Percentiles rank a stretch among this genome's conserved stretches.
These are phyloP conservation scores for Penicillium sp. DNA, from an alignment of 2,329 filamentous ascomycete species.

Conservation along the genomic window DNA sequence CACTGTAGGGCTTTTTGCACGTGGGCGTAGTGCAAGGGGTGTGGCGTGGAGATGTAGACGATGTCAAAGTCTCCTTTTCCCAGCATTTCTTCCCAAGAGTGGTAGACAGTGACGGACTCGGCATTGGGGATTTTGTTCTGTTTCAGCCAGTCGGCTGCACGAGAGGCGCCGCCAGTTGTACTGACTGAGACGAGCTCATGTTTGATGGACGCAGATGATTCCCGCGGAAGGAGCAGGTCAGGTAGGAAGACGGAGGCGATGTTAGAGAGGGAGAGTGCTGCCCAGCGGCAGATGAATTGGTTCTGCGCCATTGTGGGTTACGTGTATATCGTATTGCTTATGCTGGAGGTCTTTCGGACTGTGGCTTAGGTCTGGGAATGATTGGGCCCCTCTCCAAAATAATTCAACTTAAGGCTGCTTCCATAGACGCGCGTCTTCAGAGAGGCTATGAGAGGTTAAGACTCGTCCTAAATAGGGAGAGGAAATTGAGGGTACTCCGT, in stretches of 20 bases:
- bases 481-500: not conserved
- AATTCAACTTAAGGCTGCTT: not conserved
- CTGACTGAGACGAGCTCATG: slow-evolving; percentile 29
- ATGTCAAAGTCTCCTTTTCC: slow-evolving; percentile 31
- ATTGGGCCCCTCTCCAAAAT: not conserved
- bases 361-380: slow-evolving; percentile 1
- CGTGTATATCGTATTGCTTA: not conserved
- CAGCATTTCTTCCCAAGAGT: slow-evolving; percentile 30
- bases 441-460: not conserved
- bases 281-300: slow-evolving; percentile 24
- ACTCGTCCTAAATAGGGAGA: not conserved
- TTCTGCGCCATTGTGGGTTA: slow-evolving; percentile 8
- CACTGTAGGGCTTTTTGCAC: slow-evolving; percentile 22
- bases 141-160: slow-evolving; percentile 25
- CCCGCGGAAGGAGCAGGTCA: slow-evolving; percentile 25
- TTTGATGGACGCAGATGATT: slow-evolving; percentile 13
- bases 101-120: slow-evolving; percentile 22
- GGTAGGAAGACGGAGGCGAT: slow-evolving; percentile 29
- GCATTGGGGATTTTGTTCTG: slow-evolving; percentile 26
- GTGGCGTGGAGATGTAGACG: slow-evolving; percentile 35
- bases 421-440: slow-evolving; percentile 3
- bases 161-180: slow-evolving; percentile 24
- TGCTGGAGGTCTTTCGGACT: slow-evolving; percentile 3
- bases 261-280: slow-evolving; percentile 24
- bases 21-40: slow-evolving; percentile 31